Evolutionary conservation across 2,329 filamentous ascomycete genomes (phyloP).

Genomic region (Thielaviopsis ethacetica): DNA sequence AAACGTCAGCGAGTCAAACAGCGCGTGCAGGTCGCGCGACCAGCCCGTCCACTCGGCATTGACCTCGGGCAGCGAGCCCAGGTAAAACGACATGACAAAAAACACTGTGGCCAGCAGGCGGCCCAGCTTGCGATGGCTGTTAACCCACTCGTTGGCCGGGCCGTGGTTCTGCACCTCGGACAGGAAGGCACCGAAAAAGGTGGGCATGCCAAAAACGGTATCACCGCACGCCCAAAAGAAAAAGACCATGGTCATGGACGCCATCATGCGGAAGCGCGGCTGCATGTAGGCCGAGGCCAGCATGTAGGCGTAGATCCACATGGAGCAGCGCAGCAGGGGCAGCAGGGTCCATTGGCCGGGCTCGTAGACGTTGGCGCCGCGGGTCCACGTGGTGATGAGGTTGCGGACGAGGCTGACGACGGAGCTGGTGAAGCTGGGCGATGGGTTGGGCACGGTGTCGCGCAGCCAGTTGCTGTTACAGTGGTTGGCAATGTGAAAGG

Average conservation of each 20-base stretch:
- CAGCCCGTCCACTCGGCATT: conserved; percentile 35
- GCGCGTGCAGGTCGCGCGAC: conserved; percentile 29
- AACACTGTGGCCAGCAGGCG: conserved; percentile 30
- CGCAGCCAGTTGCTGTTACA: conserved; percentile 8
- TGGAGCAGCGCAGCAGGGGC: conserved; percentile 36
- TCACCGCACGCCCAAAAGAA: conserved; percentile 26
- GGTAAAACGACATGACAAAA: conserved; percentile 34
- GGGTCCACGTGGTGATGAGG: conserved; percentile 34
- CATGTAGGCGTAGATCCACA: conserved; percentile 37
- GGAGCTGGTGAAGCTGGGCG: conserved; percentile 20
- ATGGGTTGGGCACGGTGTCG: conserved; percentile 32
- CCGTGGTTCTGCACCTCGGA: conserved; percentile 39
- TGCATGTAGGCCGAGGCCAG: conserved; percentile 33
- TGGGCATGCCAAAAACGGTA: conserved; percentile 36
- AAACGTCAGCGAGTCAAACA: conserved; percentile 29
- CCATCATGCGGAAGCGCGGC: conserved; percentile 31
- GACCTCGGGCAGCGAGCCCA: conserved; percentile 44
- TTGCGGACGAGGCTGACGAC: conserved; percentile 22
- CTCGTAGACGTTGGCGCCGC: conserved; percentile 34
- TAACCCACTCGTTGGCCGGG: conserved; percentile 29
- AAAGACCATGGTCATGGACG: conserved; percentile 31
- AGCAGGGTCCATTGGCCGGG: conserved; percentile 42
- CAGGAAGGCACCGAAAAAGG: conserved; percentile 45
- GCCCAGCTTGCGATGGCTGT: conserved; percentile 26
- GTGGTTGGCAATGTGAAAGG: conserved; percentile 36